Evolutionary conservation across 2,329 filamentous ascomycete genomes (phyloP).

Genomic region (Colletotrichum eleusines): DNA sequence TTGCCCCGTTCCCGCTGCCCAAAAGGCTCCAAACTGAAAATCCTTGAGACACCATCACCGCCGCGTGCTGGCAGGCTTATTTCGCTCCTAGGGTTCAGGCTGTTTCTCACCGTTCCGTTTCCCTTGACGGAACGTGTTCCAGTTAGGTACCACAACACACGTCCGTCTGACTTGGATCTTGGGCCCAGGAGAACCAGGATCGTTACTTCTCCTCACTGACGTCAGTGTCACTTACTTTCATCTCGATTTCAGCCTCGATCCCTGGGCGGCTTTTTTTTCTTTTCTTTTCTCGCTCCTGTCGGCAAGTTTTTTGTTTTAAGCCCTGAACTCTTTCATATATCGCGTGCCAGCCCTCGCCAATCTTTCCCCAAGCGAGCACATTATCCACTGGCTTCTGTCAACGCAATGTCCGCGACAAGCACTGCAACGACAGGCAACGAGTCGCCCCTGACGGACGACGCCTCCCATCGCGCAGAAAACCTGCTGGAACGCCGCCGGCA

Average conservation of each 20-base stretch:
- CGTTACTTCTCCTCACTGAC: slow-evolving; percentile 40
- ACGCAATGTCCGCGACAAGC: slow-evolving; percentile 36
- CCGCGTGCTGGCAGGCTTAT: slow-evolving; percentile 14
- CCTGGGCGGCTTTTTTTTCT: slow-evolving; percentile 14
- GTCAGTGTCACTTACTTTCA: slow-evolving; percentile 34
- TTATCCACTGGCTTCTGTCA: slow-evolving; percentile 18
- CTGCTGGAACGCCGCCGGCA: slow-evolving; percentile 67
- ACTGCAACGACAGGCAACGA: slow-evolving; percentile 27
- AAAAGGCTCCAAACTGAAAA: slow-evolving; percentile 17
- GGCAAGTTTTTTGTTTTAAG: not conserved
- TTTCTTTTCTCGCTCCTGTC: not conserved
- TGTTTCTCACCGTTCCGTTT: slow-evolving; percentile 35
- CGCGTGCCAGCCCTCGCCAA: slow-evolving; percentile 6
- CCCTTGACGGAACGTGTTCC: slow-evolving; percentile 38
- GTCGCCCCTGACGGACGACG: slow-evolving; percentile 28
- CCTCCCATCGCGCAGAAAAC: slow-evolving; percentile 46
- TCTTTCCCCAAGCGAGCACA: slow-evolving; percentile 14
- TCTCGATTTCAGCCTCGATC: slow-evolving; percentile 23
- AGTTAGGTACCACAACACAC: slow-evolving; percentile 33
- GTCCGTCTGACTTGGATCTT: slow-evolving; percentile 35
- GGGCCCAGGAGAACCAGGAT: slow-evolving; percentile 36
- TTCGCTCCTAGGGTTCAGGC: slow-evolving; percentile 32
- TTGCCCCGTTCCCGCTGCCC: slow-evolving; percentile 29
- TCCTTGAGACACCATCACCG: slow-evolving; percentile 19
- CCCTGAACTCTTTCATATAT: slow-evolving; percentile 11